These are phyloP conservation scores for Geranium brycei DNA, from an alignment of 345 rosid genomes.

Conservation along the genomic window DNA sequence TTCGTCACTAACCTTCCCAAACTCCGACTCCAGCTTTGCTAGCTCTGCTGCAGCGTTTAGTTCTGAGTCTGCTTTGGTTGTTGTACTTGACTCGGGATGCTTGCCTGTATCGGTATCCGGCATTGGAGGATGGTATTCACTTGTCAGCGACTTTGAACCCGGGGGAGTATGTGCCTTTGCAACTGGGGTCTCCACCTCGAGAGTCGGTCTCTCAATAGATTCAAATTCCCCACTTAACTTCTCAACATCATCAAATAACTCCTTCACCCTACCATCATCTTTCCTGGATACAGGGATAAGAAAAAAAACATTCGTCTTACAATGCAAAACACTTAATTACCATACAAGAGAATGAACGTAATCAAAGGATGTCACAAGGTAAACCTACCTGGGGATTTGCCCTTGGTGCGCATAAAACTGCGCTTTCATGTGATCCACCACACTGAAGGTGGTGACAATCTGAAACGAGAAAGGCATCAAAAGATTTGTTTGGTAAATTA, in stretches of 20 bases:
- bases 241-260: constrained; percentile 66
- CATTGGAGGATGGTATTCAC: constrained; percentile 13
- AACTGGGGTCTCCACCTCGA: constrained; percentile 56
- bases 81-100: too few relatives aligned
- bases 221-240: constrained; percentile 64
- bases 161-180: constrained; percentile 17
- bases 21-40: constrained; percentile 32
- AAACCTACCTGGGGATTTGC: constrained; percentile 16
- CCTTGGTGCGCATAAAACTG: constrained; percentile 49
- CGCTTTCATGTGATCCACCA: constrained; percentile 82
- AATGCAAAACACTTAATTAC: too few relatives aligned
- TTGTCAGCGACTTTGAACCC: constrained; percentile 15
- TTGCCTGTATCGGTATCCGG: constrained; percentile 4
- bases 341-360: background rate
- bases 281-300: constrained; percentile 36
- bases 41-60: constrained; percentile 32
- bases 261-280: constrained; percentile 45
- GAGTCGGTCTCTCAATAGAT: constrained; percentile 65
- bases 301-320: background rate
- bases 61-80: constrained; percentile 37
- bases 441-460: constrained; percentile 84
- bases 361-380: too few relatives aligned
- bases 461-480: constrained; percentile 18
- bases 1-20: constrained; percentile 27
- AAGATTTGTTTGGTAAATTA: background rate